Base-by-base conservation (phyloP, 257 asterid genomes). In the Prunella vulgaris region DNA sequence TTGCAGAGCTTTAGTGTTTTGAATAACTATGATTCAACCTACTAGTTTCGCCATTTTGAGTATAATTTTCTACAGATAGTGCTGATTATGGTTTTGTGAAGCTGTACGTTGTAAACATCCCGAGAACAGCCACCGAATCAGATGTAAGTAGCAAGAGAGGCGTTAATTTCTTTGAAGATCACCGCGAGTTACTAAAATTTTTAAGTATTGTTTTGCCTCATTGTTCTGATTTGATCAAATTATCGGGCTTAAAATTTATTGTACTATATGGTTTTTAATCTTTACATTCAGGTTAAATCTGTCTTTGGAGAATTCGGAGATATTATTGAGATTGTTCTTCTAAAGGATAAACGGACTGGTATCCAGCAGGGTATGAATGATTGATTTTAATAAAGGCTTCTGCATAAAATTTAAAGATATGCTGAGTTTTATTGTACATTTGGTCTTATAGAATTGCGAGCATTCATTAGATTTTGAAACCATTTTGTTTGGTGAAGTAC, bases 341-440 rank as follows among this genome's bases (percentile, higher is more conserved):
- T 90, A 80, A 83, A 62, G 85, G 97, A 91, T 77, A 93, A 90
- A 81, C 6, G 80, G 79, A 84, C 85, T 18, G 96, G 94, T 72
- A 54, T 84, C 22, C 93, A 83, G 79, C 93, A 81, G 81, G 98
- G 97, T 88, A 84, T 56, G 76, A 18, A 63, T 3, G 22, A 10
- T 14, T 48, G 44, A 14, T 37, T 5, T n/a, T 66, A 20, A 10
- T 32, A 6, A 62, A 33, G 0, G 12, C 6, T 64, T 52, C 6
- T 24, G 27, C 63, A 71, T 38, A 13, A 14, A 5, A 4, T 38
- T 25, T 61, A 40, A 35, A 32, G 37, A 37, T 66, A 20, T 69
- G 54, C 67, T 27, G 63, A 10, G 60, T 21, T 14, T 54, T 49
- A 25, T 10, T 59, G 28, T 44, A 17, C 15, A 15, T 32, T 33